A percentile compares a stretch with the other conserved stretches of the same genome.
Evolutionary conservation across 2,329 filamentous ascomycete species (phyloP).

Genomic region (Penicillium thymicola): DNA sequence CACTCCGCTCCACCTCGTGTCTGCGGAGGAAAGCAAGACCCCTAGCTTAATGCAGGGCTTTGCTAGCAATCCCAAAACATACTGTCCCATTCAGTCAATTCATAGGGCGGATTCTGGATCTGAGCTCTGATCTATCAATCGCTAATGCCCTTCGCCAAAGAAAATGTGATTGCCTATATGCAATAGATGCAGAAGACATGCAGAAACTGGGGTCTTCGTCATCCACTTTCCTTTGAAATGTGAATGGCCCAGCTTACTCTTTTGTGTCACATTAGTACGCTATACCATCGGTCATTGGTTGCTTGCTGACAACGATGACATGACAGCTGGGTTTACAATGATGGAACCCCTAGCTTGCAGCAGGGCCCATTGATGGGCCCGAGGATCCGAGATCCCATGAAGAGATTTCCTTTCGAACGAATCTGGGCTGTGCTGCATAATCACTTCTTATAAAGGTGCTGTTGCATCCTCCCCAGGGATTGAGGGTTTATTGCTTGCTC

Average conservation of each 20-base stretch:
- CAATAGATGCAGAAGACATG: slow-evolving; percentile 15
- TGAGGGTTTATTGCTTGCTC: not conserved
- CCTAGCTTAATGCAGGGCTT: slow-evolving; percentile 7
- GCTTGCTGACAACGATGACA: slow-evolving; percentile 15
- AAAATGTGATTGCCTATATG: slow-evolving; percentile 18
- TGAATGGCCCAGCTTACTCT: slow-evolving; percentile 3
- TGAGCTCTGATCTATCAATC: not conserved
- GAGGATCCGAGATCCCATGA: slow-evolving; percentile 1
- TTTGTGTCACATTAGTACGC: not conserved
- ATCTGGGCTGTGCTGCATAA: not conserved
- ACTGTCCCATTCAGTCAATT: not conserved
- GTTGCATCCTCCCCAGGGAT: not conserved
- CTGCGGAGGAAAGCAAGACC: slow-evolving; percentile 15
- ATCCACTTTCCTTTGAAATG: not conserved
- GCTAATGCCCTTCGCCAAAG: not conserved
- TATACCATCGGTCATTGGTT: not conserved
- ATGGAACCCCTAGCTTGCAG: slow-evolving; percentile 11
- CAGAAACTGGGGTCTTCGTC: slow-evolving; percentile 6
- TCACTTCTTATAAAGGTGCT: slow-evolving; percentile 1
- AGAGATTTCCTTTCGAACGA: not conserved
- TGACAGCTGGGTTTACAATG: slow-evolving; percentile 22
- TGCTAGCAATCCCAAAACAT: not conserved
- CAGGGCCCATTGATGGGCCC: not conserved
- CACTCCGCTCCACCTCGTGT: slow-evolving; percentile 12
- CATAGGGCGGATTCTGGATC: not conserved